Evolutionary conservation across 345 rosid species (phyloP).

Genomic region (Aquilaria sinensis): DNA sequence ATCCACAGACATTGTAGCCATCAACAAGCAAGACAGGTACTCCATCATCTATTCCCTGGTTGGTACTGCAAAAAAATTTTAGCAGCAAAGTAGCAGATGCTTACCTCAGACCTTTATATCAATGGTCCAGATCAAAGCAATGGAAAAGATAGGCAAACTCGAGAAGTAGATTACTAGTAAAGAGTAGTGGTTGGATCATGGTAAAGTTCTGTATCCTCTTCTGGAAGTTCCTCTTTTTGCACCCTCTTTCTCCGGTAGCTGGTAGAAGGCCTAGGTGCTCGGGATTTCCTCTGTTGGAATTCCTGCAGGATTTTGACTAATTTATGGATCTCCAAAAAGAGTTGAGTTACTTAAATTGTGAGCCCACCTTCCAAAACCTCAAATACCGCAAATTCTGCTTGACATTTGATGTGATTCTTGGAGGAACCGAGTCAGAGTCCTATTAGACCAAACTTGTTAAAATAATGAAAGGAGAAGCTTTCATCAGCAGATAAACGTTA

Average conservation of each 20-base stretch:
- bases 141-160: constrained; percentile 12
- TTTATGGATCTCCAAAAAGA: background rate
- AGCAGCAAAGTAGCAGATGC: constrained; percentile 7
- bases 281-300: constrained; percentile 50
- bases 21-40: constrained; percentile 93
- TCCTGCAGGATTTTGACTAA: constrained; percentile 35
- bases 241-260: constrained; percentile 82
- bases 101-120: too few species aligned
- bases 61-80: constrained; percentile 59
- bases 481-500: background rate
- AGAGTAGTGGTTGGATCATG: constrained; percentile 68
- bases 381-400: constrained; percentile 84
- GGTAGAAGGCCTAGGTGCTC: constrained; percentile 69
- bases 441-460: constrained; percentile 22
- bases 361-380: constrained; percentile 67
- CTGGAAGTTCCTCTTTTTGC: constrained; percentile 61
- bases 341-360: background rate
- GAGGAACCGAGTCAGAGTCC: constrained; percentile 68
- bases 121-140: background rate
- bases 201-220: constrained; percentile 54
- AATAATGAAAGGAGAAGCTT: background rate
- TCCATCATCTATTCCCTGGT: constrained; percentile 57
- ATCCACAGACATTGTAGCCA: constrained; percentile 96
- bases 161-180: constrained; percentile 57
- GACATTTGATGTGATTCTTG: constrained; percentile 82